A percentile compares a stretch with the other conserved stretches of the same genome.
Conservation (phyloP, 164 flowering plant species). For the Stephania yunnanensis region DNA sequence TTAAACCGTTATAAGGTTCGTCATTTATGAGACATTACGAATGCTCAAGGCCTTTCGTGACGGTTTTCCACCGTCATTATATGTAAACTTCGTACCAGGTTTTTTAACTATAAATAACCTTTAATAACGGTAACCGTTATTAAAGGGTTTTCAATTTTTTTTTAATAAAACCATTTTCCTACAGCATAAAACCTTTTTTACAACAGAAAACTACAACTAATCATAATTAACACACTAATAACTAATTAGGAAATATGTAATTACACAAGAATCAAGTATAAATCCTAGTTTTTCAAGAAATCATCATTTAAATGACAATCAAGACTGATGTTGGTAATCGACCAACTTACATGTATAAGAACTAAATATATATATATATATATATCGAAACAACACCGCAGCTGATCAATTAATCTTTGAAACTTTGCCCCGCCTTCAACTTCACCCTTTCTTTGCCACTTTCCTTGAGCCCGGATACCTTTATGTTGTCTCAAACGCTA, state of each 20-base stretch:
- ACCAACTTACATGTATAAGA: background rate
- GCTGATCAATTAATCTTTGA: constrained; percentile 12
- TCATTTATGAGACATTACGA: too few species aligned
- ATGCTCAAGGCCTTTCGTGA: too few species aligned
- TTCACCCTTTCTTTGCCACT: constrained; percentile 54
- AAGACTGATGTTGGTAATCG: background rate
- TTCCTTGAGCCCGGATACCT: constrained; percentile 39
- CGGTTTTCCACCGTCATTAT: too few species aligned
- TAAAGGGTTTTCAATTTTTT: too few species aligned
- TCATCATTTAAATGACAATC: background rate
- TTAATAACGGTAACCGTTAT: too few species aligned
- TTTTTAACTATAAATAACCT: too few species aligned
- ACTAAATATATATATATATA: background rate
- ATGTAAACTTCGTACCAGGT: too few species aligned
- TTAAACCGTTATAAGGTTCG: too few species aligned
- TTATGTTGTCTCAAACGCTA: constrained; percentile 5
- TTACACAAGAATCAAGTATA: background rate
- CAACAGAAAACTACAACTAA: too few species aligned
- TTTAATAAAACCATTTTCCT: too few species aligned
- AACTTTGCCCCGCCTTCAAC: constrained; percentile 26
- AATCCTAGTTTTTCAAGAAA: background rate
- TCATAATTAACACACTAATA: too few species aligned
- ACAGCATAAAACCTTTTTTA: too few species aligned
- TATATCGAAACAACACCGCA: constrained; percentile 14
- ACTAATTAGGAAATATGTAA: background rate